phyloP scores from a whole-genome alignment of 2,329 filamentous ascomycete species.

The Alternaria sp. region DNA sequence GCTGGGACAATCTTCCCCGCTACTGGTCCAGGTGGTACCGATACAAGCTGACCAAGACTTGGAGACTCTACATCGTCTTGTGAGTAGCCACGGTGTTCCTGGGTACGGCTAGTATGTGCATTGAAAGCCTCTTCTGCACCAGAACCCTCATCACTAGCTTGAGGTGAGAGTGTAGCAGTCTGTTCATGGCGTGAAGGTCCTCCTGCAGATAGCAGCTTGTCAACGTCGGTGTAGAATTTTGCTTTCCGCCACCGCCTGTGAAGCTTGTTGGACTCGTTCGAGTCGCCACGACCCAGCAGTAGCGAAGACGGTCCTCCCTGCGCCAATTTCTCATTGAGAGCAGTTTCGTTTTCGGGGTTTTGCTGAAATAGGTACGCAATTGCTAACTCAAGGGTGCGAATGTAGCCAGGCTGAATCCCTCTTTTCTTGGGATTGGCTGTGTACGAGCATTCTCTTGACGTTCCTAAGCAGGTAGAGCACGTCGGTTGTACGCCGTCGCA shows the following conservation, averaged over 20 bases:
- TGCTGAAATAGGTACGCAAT: constrained; percentile 72
- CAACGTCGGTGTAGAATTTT: constrained; percentile 68
- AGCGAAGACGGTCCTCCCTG: constrained; percentile 58
- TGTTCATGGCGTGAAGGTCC: constrained; percentile 37
- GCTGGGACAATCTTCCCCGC: neutral
- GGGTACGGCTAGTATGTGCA: constrained; percentile 2
- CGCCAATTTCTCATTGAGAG: constrained; percentile 64
- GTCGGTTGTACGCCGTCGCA: constrained; percentile 74
- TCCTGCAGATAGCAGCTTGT: constrained; percentile 65
- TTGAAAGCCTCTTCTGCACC: constrained; percentile 29
- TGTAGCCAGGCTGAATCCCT: constrained; percentile 81
- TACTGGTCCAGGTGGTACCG: neutral
- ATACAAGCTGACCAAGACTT: constrained; percentile 1
- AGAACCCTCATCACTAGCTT: constrained; percentile 42
- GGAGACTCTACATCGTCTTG: neutral
- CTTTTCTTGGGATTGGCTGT: constrained; percentile 77
- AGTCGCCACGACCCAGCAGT: constrained; percentile 61
- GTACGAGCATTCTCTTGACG: constrained; percentile 73
- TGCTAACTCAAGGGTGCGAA: constrained; percentile 74
- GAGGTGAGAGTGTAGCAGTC: constrained; percentile 27
- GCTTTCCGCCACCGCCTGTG: constrained; percentile 71
- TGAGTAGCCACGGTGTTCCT: constrained; percentile 9
- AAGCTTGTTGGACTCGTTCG: constrained; percentile 63
- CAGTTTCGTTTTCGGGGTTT: constrained; percentile 66
- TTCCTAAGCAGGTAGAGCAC: constrained; percentile 71